Percentiles rank a stretch among this genome's conserved stretches.
These are phyloP conservation scores for Polytrichum commune DNA, from an alignment of 225 moss, liverwort and hornwort genomes.

Conservation along the genomic window DNA sequence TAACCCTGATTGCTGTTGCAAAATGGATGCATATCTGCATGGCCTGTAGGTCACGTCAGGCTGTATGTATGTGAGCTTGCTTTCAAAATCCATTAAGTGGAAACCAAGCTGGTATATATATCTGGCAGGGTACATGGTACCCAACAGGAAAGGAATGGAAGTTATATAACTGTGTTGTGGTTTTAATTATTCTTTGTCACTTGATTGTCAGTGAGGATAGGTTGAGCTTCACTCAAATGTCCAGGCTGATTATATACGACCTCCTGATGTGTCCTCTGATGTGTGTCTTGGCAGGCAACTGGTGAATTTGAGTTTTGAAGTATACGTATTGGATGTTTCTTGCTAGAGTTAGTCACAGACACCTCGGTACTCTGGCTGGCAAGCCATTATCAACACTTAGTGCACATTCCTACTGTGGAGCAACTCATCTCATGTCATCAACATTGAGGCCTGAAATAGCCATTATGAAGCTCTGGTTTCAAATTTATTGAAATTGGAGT, in stretches of 20 bases:
- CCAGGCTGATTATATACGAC: background rate
- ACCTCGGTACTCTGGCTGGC: conserved; percentile 7
- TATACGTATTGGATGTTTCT: background rate
- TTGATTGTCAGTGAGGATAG: background rate
- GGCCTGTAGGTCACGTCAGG: background rate
- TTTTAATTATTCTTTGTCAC: background rate
- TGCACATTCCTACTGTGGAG: conserved; percentile 17
- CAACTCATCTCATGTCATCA: conserved; percentile 13
- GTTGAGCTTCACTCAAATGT: too few species aligned
- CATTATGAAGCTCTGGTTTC: conserved; percentile 11
- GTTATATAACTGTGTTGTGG: background rate
- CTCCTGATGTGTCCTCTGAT: background rate
- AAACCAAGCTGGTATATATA: background rate
- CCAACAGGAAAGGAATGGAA: background rate
- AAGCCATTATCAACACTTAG: conserved; percentile 1
- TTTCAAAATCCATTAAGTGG: too few species aligned
- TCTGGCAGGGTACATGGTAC: background rate
- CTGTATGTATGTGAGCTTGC: background rate
- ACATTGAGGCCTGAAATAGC: conserved; percentile 14
- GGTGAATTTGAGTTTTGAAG: conserved; percentile 96
- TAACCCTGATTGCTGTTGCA: background rate
- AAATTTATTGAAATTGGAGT: conserved; percentile 10
- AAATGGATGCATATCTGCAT: too few species aligned
- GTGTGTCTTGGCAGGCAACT: conserved; percentile 53
- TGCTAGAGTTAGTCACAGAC: background rate